A percentile compares a stretch with the other conserved stretches of the same genome.
Conservation (phyloP, 2,329 filamentous ascomycete genomes). For the Aspergillus fumigatiaffinis region DNA sequence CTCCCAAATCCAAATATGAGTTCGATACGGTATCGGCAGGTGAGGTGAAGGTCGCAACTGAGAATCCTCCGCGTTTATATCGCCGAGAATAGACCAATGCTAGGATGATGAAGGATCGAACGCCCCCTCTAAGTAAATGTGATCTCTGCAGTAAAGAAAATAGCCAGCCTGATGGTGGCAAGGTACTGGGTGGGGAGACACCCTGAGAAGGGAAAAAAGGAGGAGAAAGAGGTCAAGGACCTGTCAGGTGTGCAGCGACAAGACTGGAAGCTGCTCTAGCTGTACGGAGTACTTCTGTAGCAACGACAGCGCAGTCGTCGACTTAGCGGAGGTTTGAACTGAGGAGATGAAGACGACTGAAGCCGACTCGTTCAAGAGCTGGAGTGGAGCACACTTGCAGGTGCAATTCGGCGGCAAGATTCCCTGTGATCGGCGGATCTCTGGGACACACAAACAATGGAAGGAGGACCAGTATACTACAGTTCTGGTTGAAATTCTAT, state of each 20-base stretch:
- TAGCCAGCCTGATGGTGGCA: not conserved
- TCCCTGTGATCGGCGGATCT: not conserved
- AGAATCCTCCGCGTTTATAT: not conserved
- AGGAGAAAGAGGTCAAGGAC: constrained; percentile 1
- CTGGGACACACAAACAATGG: not conserved
- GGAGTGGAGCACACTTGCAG: not conserved
- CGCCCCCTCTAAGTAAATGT: not conserved
- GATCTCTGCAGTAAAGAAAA: not conserved
- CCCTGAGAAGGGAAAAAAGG: not conserved
- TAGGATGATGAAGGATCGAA: not conserved
- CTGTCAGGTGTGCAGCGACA: not conserved
- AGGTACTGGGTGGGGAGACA: not conserved
- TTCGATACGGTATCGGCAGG: not conserved
- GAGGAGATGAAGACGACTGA: not conserved
- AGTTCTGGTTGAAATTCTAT: not conserved
- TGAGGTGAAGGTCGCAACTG: not conserved
- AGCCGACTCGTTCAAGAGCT: not conserved
- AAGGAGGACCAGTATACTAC: not conserved
- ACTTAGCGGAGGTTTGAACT: not conserved
- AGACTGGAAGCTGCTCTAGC: not conserved
- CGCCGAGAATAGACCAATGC: not conserved
- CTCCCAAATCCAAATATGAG: not conserved
- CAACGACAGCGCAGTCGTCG: constrained; percentile 7
- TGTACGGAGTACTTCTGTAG: constrained; percentile 7
- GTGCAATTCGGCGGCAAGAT: not conserved